Percentiles rank a stretch among this genome's conserved stretches.
These are phyloP conservation scores for Rhodamnia rubescens DNA, from an alignment of 345 rosid species.

Conservation along the genomic window DNA sequence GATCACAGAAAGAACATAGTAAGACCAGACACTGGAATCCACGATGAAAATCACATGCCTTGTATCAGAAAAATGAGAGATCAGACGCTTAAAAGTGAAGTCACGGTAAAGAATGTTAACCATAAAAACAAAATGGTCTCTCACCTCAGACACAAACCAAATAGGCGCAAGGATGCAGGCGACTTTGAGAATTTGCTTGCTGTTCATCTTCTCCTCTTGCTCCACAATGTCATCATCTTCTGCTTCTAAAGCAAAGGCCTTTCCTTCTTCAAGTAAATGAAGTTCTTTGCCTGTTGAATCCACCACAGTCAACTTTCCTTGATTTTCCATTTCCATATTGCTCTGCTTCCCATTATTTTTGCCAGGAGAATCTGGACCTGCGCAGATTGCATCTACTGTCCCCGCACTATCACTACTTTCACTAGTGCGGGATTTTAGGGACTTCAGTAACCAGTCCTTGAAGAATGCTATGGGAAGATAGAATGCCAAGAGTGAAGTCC, in stretches of 20 bases:
- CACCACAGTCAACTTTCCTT: neutral
- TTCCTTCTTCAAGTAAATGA: conserved; percentile 1
- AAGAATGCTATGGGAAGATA: conserved; percentile 37
- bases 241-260: neutral
- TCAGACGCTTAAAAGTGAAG: neutral
- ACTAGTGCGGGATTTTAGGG: neutral
- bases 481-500: conserved; percentile 21
- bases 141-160: conserved; percentile 41
- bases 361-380: neutral
- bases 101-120: neutral
- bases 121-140: neutral
- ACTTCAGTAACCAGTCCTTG: conserved; percentile 18
- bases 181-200: conserved; percentile 1
- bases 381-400: neutral
- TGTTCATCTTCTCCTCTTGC: neutral
- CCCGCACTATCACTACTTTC: neutral
- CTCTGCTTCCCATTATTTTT: neutral
- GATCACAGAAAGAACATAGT: neutral
- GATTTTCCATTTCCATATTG: neutral
- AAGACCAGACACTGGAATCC: neutral
- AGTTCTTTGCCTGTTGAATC: neutral
- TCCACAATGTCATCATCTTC: neutral
- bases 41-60: neutral
- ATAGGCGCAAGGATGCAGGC: conserved; percentile 21
- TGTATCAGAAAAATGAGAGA: neutral